Evolutionary conservation across 169 alveolate genomes (phyloP).

Genomic region (Condylostoma magnum): DNA sequence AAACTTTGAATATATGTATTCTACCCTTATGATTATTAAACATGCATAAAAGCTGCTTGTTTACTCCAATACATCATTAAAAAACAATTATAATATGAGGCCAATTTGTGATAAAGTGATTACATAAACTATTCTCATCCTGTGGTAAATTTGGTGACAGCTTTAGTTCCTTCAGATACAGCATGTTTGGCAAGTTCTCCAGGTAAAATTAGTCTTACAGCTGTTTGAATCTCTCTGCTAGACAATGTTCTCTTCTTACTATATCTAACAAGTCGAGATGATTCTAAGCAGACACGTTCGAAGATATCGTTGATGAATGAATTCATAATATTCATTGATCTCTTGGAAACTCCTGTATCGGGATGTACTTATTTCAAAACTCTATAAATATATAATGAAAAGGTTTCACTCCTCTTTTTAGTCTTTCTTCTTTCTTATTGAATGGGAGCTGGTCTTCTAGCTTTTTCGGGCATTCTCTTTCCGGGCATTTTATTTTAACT

Average conservation of each 20-base stretch:
- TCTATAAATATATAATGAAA: conserved; percentile 97
- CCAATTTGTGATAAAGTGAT: no score
- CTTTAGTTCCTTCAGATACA: conserved; percentile 99
- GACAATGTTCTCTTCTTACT: conserved; percentile 97
- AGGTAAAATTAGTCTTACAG: conserved; percentile 97
- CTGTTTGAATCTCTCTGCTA: conserved; percentile 98
- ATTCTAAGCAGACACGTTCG: conserved; percentile 96
- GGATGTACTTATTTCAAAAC: conserved; percentile 99
- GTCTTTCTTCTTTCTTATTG: conserved; percentile 86
- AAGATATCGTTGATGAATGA: conserved; percentile 97
- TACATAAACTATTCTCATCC: no score
- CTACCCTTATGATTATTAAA: no score
- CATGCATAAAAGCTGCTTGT: no score
- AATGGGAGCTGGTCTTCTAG: neutral
- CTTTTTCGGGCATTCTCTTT: no score
- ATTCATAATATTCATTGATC: conserved; percentile 99
- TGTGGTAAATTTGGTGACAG: conserved; percentile 99
- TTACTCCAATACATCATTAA: no score
- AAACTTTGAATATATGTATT: no score
- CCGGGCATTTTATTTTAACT: no score
- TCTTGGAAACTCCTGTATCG: conserved; percentile 97
- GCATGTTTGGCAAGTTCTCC: conserved; percentile 99
- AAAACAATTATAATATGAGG: no score
- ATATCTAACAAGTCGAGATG: conserved; percentile 95
- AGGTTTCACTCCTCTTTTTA: conserved; percentile 94